Evolutionary conservation across 768 basidiomycete genomes (phyloP).

Genomic region (Kwoniella sp.): DNA sequence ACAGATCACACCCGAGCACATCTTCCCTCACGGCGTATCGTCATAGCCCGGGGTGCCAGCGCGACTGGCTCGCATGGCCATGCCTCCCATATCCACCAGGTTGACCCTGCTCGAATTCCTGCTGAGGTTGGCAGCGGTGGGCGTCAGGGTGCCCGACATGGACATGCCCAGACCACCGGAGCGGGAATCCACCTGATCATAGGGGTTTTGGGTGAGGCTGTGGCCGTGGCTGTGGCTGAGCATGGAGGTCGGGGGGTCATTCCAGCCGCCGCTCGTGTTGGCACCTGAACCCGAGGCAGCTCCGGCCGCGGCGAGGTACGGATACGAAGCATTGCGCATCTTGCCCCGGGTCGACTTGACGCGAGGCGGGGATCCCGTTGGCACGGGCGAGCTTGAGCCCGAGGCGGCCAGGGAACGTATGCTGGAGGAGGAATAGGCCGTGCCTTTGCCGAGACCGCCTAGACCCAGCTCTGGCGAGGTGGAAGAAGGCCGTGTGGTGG

Average conservation of each 20-base stretch:
- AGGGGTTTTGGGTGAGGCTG: neutral
- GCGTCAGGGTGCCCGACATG: slow-evolving; percentile 7
- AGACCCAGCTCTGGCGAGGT: too few species aligned
- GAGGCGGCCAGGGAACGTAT: too few species aligned
- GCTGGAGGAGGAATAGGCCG: neutral
- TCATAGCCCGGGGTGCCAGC: too few species aligned
- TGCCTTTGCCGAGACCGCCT: too few species aligned
- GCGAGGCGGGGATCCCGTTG: neutral
- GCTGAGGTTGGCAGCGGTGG: slow-evolving; percentile 3
- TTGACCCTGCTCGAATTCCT: slow-evolving; percentile 45
- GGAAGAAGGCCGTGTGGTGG: slow-evolving; percentile 15
- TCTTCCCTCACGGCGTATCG: too few species aligned
- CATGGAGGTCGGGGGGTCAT: slow-evolving; percentile 38
- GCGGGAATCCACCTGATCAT: neutral
- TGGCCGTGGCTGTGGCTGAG: neutral
- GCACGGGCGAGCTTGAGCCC: neutral
- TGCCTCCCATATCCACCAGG: slow-evolving; percentile 38
- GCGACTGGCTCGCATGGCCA: too few species aligned
- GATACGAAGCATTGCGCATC: slow-evolving; percentile 14
- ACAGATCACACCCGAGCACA: too few species aligned
- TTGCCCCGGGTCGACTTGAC: neutral
- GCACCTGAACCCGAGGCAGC: neutral
- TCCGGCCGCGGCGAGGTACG: neutral
- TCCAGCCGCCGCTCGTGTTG: slow-evolving; percentile 37
- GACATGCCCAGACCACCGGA: neutral